Evolutionary conservation across 73 alveolate species (phyloP).

Genomic region (Paraurostyla sp.): DNA sequence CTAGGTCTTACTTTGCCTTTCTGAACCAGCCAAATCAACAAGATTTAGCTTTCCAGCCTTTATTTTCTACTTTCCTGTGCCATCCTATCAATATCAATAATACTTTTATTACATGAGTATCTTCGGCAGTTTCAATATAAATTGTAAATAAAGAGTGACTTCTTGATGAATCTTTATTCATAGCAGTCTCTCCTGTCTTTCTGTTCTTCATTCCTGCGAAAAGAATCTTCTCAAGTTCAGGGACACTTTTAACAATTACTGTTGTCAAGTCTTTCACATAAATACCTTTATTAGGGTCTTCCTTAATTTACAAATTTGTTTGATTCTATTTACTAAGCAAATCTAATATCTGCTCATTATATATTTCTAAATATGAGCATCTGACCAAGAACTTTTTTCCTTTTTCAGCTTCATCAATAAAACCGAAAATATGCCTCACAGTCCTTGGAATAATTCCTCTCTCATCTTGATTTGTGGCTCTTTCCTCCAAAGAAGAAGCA

Average conservation of each 20-base stretch:
- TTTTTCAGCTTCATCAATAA: constrained; percentile 82
- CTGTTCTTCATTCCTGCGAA: constrained; percentile 92
- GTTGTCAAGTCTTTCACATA: constrained; percentile 88
- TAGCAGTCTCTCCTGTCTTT: constrained; percentile 92
- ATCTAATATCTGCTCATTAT: constrained; percentile 85
- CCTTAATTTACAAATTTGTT: constrained; percentile 90
- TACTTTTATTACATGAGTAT: constrained; percentile 71
- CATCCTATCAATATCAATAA: constrained; percentile 48
- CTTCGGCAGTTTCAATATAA: constrained; percentile 94
- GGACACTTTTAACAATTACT: constrained; percentile 85
- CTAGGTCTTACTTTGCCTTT: constrained; percentile 84
- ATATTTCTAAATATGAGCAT: constrained; percentile 84
- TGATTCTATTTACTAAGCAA: constrained; percentile 80
- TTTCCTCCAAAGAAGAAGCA: constrained; percentile 67
- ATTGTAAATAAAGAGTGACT: constrained; percentile 96
- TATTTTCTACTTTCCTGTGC: constrained; percentile 45
- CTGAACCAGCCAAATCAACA: constrained; percentile 92
- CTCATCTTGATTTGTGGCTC: constrained; percentile 63
- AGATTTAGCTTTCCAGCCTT: constrained; percentile 81
- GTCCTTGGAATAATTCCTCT: constrained; percentile 89
- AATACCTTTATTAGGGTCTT: constrained; percentile 90
- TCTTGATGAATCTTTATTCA: constrained; percentile 96
- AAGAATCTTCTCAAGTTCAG: constrained; percentile 90
- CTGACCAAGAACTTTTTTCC: constrained; percentile 82
- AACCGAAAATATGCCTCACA: constrained; percentile 85